A percentile compares a stretch with the other conserved stretches of the same genome.
These are phyloP conservation scores for Massarina eburnea DNA, from an alignment of 2,329 filamentous ascomycete genomes.

Conservation along the genomic window DNA sequence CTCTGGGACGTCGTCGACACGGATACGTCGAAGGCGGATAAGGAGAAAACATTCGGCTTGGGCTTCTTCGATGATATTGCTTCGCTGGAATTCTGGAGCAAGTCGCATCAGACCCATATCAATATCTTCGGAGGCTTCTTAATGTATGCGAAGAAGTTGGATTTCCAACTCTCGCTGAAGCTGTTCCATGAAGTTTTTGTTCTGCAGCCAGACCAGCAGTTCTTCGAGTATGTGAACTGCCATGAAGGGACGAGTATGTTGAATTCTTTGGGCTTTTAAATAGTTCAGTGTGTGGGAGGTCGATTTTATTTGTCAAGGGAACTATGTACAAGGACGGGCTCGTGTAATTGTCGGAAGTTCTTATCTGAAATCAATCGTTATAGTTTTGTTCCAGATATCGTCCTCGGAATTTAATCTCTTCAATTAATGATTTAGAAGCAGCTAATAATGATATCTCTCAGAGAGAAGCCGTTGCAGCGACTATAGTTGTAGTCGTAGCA, in stretches of 20 bases:
- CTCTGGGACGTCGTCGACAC: conserved; percentile 48
- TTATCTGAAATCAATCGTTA: too few species aligned
- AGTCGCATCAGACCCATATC: conserved; percentile 44
- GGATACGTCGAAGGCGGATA: conserved; percentile 8
- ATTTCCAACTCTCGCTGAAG: conserved; percentile 39
- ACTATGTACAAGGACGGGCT: too few species aligned
- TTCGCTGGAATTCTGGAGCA: conserved; percentile 46
- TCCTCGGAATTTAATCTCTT: too few species aligned
- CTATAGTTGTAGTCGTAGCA: too few species aligned
- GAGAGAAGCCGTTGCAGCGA: too few species aligned
- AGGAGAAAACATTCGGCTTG: conserved; percentile 46
- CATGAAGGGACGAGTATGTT: conserved; percentile 43
- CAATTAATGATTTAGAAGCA: too few species aligned
- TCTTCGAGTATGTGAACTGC: conserved; percentile 48
- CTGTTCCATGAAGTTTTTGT: conserved; percentile 49
- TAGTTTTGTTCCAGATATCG: too few species aligned
- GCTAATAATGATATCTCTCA: too few species aligned
- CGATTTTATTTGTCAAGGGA: too few species aligned
- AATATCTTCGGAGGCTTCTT: conserved; percentile 47
- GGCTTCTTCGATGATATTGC: conserved; percentile 48
- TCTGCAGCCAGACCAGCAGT: conserved; percentile 43
- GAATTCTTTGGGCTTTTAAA: conserved; percentile 1
- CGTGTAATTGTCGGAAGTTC: too few species aligned
- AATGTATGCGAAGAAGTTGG: conserved; percentile 43
- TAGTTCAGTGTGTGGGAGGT: too few species aligned